Base-by-base conservation (phyloP, 805 yeast species). In the Crinitomyces ghanaensis region DNA sequence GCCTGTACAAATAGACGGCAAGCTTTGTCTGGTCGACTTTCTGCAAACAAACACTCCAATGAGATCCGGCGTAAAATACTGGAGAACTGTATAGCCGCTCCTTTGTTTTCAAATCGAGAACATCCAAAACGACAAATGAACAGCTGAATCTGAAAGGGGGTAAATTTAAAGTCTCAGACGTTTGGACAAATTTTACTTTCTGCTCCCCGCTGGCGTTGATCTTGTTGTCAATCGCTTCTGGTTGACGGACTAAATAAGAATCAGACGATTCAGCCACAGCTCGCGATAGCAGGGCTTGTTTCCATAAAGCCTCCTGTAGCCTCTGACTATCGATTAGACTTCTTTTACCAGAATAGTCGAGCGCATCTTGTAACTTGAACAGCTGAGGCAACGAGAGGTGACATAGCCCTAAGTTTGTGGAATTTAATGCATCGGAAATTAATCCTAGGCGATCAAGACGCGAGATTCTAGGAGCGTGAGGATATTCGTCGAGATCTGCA, bases 41-140 rank as follows among this genome's bases (percentile, higher is more conserved):
- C 37, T 71, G 76, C 20, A 70, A 53, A 45, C 71, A 71, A 6
- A 71, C 48, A 40, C 68, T 69, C 77, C 77, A 71, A 42, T 64
- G 68, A 7, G 75, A 68, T 0, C 77, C 77, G n/a, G 74, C 74
- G 44, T 70, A 70, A 74, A 75, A 70, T 21, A 68, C 54, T 0
- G 72, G 63, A 37, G 64, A 62, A 6, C 70, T 66, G 42, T 70
- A 70, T 1, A 67, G 66, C 26, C 75, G 51, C 42, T 61, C 65
- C 12, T 63, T 70, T 1, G 65, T 57, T 11, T 56, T 50, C 12
- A 71, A 51, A 8, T 60, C 60, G 3, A 68, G 60, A 2, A 71
- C 62, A 33, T 67, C 61, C 6, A 65, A 59, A 48, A 71, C 71
- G 3, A 71, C 67, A 31, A 70, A 60, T 0, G 74, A 65, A 44